A percentile compares a stretch with the other conserved stretches of the same genome.
phyloP scores from a whole-genome alignment of 352 stramenopile species.

The Phytophthora colocasiae region DNA sequence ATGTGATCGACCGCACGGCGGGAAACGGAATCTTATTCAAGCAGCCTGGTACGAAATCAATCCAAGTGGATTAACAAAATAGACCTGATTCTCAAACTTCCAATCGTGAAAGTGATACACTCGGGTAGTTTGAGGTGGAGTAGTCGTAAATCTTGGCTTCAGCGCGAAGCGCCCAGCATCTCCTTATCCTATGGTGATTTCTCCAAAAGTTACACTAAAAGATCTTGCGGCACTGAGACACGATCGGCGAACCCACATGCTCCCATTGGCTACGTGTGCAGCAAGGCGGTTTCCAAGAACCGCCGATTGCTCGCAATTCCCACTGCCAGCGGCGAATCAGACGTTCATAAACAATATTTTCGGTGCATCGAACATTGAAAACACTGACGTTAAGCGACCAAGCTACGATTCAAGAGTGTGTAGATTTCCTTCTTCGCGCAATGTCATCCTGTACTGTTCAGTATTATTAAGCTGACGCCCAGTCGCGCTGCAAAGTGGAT shows the following conservation, averaged over 20 bases:
- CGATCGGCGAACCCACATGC: neutral
- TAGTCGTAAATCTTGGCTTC: neutral
- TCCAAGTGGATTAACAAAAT: too few species aligned
- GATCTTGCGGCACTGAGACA: neutral
- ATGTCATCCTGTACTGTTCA: constrained; percentile 8
- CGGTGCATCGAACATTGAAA: neutral
- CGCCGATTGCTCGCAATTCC: neutral
- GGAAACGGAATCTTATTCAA: too few species aligned
- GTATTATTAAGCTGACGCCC: neutral
- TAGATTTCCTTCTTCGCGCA: constrained; percentile 10
- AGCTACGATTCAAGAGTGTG: constrained; percentile 4
- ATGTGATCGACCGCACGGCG: too few species aligned
- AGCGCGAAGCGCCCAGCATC: constrained; percentile 19
- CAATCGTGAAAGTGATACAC: neutral
- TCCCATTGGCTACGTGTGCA: constrained; percentile 13
- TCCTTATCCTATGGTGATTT: constrained; percentile 26
- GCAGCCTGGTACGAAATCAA: too few species aligned
- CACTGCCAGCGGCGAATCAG: neutral
- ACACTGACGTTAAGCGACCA: neutral
- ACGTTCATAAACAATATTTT: constrained; percentile 16
- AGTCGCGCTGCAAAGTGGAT: neutral
- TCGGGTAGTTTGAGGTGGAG: constrained; percentile 9
- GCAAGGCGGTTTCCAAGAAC: neutral
- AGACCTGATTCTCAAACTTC: too few species aligned
- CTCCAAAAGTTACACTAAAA: constrained; percentile 3